Conservation (phyloP, 2,329 filamentous ascomycete species). For the Shiraia sp. region DNA sequence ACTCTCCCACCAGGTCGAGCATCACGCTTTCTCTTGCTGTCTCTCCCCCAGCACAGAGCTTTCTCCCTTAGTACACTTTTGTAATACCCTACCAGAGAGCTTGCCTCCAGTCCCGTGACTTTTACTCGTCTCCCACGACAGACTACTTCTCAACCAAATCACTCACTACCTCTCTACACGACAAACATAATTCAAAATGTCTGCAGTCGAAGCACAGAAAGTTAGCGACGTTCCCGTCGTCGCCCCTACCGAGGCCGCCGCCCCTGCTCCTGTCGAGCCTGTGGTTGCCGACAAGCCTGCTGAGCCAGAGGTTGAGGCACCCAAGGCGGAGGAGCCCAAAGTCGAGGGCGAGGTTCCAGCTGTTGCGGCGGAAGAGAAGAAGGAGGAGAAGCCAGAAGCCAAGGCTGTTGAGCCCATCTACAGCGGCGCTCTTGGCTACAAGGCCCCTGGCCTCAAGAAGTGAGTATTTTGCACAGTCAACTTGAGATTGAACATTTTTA, state of each 20-base stretch:
- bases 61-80: slow-evolving; percentile 37
- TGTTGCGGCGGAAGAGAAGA: slow-evolving; percentile 40
- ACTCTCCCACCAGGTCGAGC: slow-evolving; percentile 30
- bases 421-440: slow-evolving; percentile 87
- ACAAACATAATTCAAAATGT: slow-evolving; percentile 54
- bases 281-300: slow-evolving; percentile 38
- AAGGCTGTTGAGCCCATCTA: slow-evolving; percentile 68
- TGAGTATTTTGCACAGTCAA: slow-evolving; percentile 56
- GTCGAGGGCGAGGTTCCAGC: slow-evolving; percentile 32
- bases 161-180: slow-evolving; percentile 38
- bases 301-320: slow-evolving; percentile 47
- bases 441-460: slow-evolving; percentile 88
- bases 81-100: slow-evolving; percentile 37
- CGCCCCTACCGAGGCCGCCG: slow-evolving; percentile 42
- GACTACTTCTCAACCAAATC: slow-evolving; percentile 9
- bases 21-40: slow-evolving; percentile 28
- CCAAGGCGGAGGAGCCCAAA: slow-evolving; percentile 48
- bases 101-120: slow-evolving; percentile 26
- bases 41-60: slow-evolving; percentile 32
- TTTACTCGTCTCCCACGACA: slow-evolving; percentile 13
- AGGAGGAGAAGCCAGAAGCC: slow-evolving; percentile 51
- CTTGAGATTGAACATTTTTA: slow-evolving; percentile 8
- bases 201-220: slow-evolving; percentile 73
- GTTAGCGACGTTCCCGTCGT: slow-evolving; percentile 56
- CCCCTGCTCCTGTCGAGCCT: slow-evolving; percentile 43